Base-by-base conservation (phyloP, 2,329 filamentous ascomycete genomes). In the Fonsecaea erecta region DNA sequence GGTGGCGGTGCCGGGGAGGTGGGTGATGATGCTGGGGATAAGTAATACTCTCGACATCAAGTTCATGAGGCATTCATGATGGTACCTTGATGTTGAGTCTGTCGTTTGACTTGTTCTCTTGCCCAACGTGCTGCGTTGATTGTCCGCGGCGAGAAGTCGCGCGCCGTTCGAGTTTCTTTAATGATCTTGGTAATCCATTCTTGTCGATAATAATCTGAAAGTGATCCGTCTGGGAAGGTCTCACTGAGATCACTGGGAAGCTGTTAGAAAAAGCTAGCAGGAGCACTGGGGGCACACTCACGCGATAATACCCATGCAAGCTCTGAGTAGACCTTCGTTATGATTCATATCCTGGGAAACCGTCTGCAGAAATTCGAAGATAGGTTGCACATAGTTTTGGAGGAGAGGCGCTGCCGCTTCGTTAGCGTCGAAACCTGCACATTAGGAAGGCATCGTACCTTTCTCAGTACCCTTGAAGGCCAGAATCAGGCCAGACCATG, bases 221-320 rank as follows among this genome's bases (percentile, higher is more conserved):
- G 89, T 77, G 98, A 90, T 72, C 95, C 94, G 71, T 91, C 89
- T 58, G 94, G 94, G 82, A 96, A 99, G 0, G 93, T 89, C 74
- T 98, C 94, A 55, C 94, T 92, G 70, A 99, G 85, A 76, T 99
- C 95, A 82, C 94, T 96, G 71, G 18, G n/a, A 53, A 34, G 48
- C 6, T 12, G 75, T 84, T 76, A 86, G 78, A 43, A 64, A 37
- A 57, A 57, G 46, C n/a, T 1, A 48, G 18, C 7, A 43, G 6
- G 35, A 40, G 16, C 53, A n/a, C 37, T n/a, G 9, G 43, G 3
- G 12, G 1, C 55, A 14, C 18, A 80, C 89, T 76, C 86, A 96
- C 92, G 93, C 95, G 80, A 99, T 91, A 62, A 98, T 93, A 77
- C 95, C 95, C 92, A 98, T 98, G 8, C 91, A 87, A n/a, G 94